Base-by-base conservation (phyloP, 192 early-diverging fungal genomes). In the Diversispora eburnea region DNA sequence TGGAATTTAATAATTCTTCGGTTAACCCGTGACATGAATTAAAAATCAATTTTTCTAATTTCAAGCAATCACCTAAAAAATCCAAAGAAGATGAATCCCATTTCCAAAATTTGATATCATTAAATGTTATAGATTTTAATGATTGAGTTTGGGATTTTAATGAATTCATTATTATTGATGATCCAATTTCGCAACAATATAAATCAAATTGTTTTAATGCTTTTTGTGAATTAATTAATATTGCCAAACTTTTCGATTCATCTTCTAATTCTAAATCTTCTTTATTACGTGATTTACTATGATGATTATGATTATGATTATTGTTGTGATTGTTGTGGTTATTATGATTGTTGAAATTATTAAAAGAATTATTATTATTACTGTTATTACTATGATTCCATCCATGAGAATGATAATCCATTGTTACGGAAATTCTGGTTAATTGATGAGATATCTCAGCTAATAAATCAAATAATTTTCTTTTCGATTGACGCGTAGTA, bases 241-340 rank as follows among this genome's bases (percentile, higher is more conserved):
- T 41, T n/a, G 59, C 59, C 22, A 72, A 72, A 60, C 43, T 59
- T 51, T 72, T 59, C 6, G 39, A 56, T 72, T 72, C 57, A 57
- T 72, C 70, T 49, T 61, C 67, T 3, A 70, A 8, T 9, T 70
- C 67, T 3, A 20, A n/a, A 52, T 56, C 67, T 19, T 52, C 46
- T 54, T 46, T 20, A 8, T n/a, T 43, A 3, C 25, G 56, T 22
- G 52, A 33, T 49, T 22, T 52, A 41, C 67, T 39, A 55, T 46
- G 47, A 33, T 33, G 25, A 33, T 33, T 39, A 55, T 46, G 47
- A 33, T 33, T 0, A 33, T 33, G 25, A 33, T 33, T 33, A 33
- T 33, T 33, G 25, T 33, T 33, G 25, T 33, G 25, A 33, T 33
- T 33, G 25, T 33, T 33, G n/a, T n/a, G n/a, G n/a, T n/a, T n/a